phyloP scores from a whole-genome alignment of 2,329 filamentous ascomycete genomes.

The Epichloe gansuensis region DNA sequence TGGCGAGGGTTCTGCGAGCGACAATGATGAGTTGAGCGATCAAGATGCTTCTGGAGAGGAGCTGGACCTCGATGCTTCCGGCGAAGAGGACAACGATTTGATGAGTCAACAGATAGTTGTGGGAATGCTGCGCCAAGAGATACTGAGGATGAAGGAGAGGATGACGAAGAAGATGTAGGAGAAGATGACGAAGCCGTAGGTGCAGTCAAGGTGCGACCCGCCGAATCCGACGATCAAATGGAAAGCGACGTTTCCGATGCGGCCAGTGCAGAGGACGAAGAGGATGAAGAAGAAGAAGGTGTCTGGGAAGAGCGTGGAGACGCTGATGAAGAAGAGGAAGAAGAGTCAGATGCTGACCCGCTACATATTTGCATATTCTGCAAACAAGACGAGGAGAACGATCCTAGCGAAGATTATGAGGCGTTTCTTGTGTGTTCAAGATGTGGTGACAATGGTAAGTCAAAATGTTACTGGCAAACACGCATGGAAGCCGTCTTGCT shows the following conservation, averaged over 20 bases:
- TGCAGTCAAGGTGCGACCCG: slow-evolving; percentile 43
- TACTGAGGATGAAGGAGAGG: slow-evolving; percentile 20
- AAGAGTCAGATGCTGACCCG: slow-evolving; percentile 15
- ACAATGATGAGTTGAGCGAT: slow-evolving; percentile 26
- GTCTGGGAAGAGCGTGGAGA: slow-evolving; percentile 5
- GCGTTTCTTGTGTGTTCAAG: slow-evolving; percentile 62
- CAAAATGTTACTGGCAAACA: slow-evolving; percentile 10
- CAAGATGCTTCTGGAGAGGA: slow-evolving; percentile 29
- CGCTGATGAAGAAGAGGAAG: slow-evolving; percentile 7
- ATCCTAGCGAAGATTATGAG: slow-evolving; percentile 72
- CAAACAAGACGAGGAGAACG: slow-evolving; percentile 68
- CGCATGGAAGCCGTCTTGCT: slow-evolving; percentile 16
- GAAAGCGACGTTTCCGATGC: slow-evolving; percentile 36
- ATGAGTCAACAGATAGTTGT: slow-evolving; percentile 17
- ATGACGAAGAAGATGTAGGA: slow-evolving; percentile 12
- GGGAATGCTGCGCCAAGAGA: slow-evolving; percentile 13
- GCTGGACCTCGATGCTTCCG: slow-evolving; percentile 30
- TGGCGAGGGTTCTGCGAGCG: slow-evolving; percentile 11
- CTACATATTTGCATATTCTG: slow-evolving; percentile 55
- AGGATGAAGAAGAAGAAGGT: slow-evolving; percentile 17
- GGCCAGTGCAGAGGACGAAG: slow-evolving; percentile 27
- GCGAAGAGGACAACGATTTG: slow-evolving; percentile 27
- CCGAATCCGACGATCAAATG: slow-evolving; percentile 34
- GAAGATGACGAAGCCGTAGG: slow-evolving; percentile 37
- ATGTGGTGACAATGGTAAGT: slow-evolving; percentile 76